Base-by-base conservation (phyloP, 108 stramenopile species). In the Pseudonitzschia multistriata region DNA sequence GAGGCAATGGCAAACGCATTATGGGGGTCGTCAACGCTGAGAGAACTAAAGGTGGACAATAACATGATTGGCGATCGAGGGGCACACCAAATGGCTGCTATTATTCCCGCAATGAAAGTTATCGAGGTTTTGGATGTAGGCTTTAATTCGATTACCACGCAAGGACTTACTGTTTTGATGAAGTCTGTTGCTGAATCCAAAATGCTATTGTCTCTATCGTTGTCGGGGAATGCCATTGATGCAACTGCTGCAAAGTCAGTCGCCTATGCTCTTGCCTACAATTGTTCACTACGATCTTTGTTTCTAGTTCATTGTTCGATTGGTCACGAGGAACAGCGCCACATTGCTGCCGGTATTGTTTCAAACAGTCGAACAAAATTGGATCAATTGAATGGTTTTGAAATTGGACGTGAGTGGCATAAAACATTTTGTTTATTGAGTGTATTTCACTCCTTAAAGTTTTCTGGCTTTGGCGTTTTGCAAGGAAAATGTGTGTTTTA, bases 51-150 rank as follows among this genome's bases (percentile, higher is more conserved):
- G 62, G 57, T 93, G n/a, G 92, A 93, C 64, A 93, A 93, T 71
- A 93, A 93, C 65, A 68, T 81, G 59, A 89, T 93, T 57, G 83
- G 87, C 29, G 92, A 90, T 61, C 81, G 88, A 25, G 92, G 92
- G 21, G 92, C 88, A 3, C 81, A 82, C 31, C 88, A 88, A 37
- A 67, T 93, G 30, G 88, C 88, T 11, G 81, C 87, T 13, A 81
- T 88, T 19, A 71, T 93, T 11, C 71, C 88, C 17, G 69, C 74
- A 17, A 67, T 88, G 42, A 81, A 85, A 34, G 67, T 79, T 29
- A 68, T 93, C 29, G 79, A 87, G 64, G 74, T 77, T 49, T 79
- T 93, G 30, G 88, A 93, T 66, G 68, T 93, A 34, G 92, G 92
- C 24, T 93, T 93, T 76, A 93, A 93, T 73, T 73, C 76, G 10